These are phyloP conservation scores for Pseudocercospora ulei DNA, from an alignment of 2,329 filamentous ascomycete genomes.

Conservation along the genomic window DNA sequence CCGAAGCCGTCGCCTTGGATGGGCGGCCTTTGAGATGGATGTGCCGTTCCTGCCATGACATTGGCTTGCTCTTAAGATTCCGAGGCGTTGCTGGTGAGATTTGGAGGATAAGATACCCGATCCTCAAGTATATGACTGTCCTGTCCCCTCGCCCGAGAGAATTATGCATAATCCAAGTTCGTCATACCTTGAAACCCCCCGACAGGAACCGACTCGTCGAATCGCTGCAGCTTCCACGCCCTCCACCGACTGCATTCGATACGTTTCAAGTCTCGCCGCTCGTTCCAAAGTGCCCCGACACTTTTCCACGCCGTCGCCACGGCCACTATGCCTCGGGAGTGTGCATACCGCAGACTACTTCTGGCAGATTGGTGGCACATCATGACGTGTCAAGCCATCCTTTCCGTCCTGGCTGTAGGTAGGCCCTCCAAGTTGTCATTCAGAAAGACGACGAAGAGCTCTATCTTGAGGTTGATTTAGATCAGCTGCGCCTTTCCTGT, in stretches of 20 bases:
- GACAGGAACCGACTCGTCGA: conserved; percentile 1
- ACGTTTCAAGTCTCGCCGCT: not conserved
- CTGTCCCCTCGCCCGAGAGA: too few relatives aligned
- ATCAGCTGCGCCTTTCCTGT: conserved; percentile 1
- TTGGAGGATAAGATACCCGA: too few relatives aligned
- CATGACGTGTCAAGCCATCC: conserved; percentile 5
- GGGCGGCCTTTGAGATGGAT: not conserved
- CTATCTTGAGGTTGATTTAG: not conserved
- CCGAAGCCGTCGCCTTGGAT: not conserved
- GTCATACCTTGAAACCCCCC: conserved; percentile 1
- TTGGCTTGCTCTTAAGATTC: too few relatives aligned
- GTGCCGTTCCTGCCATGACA: too few relatives aligned
- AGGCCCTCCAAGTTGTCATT: too few relatives aligned
- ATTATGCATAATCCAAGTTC: too few relatives aligned
- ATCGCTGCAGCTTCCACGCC: not conserved
- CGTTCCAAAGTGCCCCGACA: conserved; percentile 5
- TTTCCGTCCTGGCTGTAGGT: not conserved
- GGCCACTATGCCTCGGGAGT: conserved; percentile 6
- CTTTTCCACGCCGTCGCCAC: conserved; percentile 2
- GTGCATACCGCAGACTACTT: not conserved
- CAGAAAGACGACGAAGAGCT: not conserved
- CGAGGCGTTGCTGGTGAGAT: too few relatives aligned
- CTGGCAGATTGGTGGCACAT: conserved; percentile 3
- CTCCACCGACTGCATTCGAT: not conserved
- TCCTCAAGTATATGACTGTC: too few relatives aligned